Conservation (phyloP, 495 filamentous ascomycete genomes). For the Parathielavia appendiculata region DNA sequence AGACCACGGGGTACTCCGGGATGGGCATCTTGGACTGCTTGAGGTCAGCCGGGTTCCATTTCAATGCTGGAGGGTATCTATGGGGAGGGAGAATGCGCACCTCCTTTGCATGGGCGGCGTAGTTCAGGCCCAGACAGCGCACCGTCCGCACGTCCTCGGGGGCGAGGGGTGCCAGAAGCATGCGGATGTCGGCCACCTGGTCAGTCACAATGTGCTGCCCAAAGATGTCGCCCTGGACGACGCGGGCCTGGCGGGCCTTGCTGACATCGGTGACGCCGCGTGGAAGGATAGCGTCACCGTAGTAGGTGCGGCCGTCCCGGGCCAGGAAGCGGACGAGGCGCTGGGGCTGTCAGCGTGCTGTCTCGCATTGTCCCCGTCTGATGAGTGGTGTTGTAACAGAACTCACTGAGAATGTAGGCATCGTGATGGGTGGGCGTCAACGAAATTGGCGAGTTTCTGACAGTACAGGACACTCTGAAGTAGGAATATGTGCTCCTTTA, state of each 20-base stretch:
- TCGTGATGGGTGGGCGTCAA: slow-evolving; percentile 2
- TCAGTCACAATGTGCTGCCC: slow-evolving; percentile 66
- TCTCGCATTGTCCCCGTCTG: neutral
- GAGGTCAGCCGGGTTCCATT: neutral
- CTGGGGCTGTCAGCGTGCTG: slow-evolving; percentile 34
- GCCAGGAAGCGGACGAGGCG: slow-evolving; percentile 75
- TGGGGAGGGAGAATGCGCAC: slow-evolving; percentile 22
- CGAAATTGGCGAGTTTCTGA: neutral
- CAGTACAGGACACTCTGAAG: neutral
- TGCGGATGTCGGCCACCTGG: slow-evolving; percentile 57
- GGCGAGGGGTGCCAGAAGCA: slow-evolving; percentile 65
- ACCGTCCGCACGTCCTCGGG: slow-evolving; percentile 65
- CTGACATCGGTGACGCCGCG: slow-evolving; percentile 59
- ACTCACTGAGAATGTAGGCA: slow-evolving; percentile 41
- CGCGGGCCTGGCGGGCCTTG: slow-evolving; percentile 58
- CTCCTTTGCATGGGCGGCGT: slow-evolving; percentile 75
- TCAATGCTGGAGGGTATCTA: neutral
- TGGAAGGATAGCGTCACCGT: slow-evolving; percentile 78
- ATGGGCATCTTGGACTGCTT: slow-evolving; percentile 60
- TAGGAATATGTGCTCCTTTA: neutral
- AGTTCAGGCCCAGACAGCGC: slow-evolving; percentile 77
- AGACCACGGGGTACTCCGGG: slow-evolving; percentile 72
- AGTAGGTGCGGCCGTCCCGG: slow-evolving; percentile 69
- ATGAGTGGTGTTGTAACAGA: neutral
- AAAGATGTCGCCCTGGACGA: slow-evolving; percentile 73